phyloP scores from a whole-genome alignment of 768 basidiomycete genomes.

The Termitomyces sp. region DNA sequence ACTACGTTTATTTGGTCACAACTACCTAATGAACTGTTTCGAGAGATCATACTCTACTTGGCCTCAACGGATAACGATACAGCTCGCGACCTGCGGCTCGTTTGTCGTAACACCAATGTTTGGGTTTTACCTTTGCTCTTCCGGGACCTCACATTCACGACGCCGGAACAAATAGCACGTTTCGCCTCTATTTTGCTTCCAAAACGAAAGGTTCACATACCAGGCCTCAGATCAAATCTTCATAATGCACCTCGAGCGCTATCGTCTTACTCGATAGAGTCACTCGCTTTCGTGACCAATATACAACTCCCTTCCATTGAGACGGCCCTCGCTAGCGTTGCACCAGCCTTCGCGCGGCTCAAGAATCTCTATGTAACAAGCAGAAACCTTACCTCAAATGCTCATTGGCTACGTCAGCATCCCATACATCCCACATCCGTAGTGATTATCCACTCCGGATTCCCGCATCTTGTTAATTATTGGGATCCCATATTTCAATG shows the following conservation, averaged over 20 bases:
- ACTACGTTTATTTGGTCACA: slow-evolving; percentile 21
- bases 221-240: slow-evolving; percentile 22
- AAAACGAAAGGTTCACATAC: slow-evolving; percentile 23
- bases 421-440: slow-evolving; percentile 25
- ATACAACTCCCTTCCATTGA: slow-evolving; percentile 30
- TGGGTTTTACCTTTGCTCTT: slow-evolving; percentile 33
- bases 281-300: slow-evolving; percentile 28
- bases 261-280: slow-evolving; percentile 28
- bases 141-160: slow-evolving; percentile 23
- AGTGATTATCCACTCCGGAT: slow-evolving; percentile 31
- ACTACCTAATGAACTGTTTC: slow-evolving; percentile 30
- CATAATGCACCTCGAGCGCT: slow-evolving; percentile 26
- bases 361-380: slow-evolving; percentile 30
- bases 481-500: slow-evolving; percentile 28
- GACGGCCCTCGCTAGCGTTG: slow-evolving; percentile 26
- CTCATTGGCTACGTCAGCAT: slow-evolving; percentile 31
- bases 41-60: slow-evolving; percentile 28
- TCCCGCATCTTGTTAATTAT: slow-evolving; percentile 30
- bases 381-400: slow-evolving; percentile 29
- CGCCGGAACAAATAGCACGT: slow-evolving; percentile 23
- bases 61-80: slow-evolving; percentile 19
- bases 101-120: slow-evolving; percentile 30
- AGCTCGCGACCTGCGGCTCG: slow-evolving; percentile 27
- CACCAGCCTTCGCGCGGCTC: slow-evolving; percentile 26
- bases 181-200: slow-evolving; percentile 29